Base-by-base conservation (phyloP, 148 eudicot genomes). In the Camellia japonica region DNA sequence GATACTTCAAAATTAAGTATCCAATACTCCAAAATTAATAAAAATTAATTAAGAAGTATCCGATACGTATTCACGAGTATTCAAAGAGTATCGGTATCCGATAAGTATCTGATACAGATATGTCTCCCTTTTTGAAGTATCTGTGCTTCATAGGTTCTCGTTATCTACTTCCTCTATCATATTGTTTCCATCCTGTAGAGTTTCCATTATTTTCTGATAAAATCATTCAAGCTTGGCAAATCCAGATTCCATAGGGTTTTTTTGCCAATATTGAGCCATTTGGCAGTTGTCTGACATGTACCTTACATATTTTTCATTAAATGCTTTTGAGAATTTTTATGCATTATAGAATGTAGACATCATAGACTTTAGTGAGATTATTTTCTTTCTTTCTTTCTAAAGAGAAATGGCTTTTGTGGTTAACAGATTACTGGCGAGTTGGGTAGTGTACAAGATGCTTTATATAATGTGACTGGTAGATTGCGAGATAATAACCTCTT, bases 401-500 rank as follows among this genome's bases (percentile, higher is more conserved):
- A 63, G 30, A 73, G 47, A 30, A 30, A 41, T 20, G 30, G 19
- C 43, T 65, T 66, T 71, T 62, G 60, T 79, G 76, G 66, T 77
- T 66, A 44, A 59, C 84, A 94, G 98, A 90, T 94, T 83, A 86
- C 92, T 20, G 98, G 98, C n/a, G 87, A 88, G 82, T 81, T 89
- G 78, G 90, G 66, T 15, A 92, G 90, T 79, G 93, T 89, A 55
- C 90, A 82, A 82, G 91, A 91, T 85, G 98, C 98, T 70, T 71
- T 94, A 77, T 88, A 82, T 76, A 87, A 86, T 63, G 93, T 93
- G 72, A 89, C 93, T 13, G 81, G 91, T 83, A 90, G 90, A 80
- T 89, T 94, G 72, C 87, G 97, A 75, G 84, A 85, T 66, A 82
- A 86, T 71, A 30, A 30, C 38, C 68, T 86, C 42, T 86, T 90